These are phyloP conservation scores for Lactifluus rugatus DNA, from an alignment of 768 basidiomycete genomes.

Conservation along the genomic window DNA sequence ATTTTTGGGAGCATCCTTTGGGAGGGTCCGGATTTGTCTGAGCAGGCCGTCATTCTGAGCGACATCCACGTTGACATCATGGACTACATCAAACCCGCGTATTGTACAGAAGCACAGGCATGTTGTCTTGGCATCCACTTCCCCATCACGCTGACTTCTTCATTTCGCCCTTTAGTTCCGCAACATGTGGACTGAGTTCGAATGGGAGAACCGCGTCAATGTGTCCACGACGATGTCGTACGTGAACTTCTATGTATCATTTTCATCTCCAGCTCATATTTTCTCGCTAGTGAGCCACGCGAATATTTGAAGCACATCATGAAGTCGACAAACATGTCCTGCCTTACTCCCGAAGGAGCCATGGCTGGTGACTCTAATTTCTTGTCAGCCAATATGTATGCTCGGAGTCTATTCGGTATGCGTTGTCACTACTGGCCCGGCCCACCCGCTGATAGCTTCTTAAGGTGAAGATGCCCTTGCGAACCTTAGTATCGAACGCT, in stretches of 20 bases:
- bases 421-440: slow-evolving; percentile 13
- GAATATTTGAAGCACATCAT: slow-evolving; percentile 91
- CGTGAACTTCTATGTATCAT: slow-evolving; percentile 26
- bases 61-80: slow-evolving; percentile 99
- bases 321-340: slow-evolving; percentile 96
- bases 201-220: slow-evolving; percentile 99
- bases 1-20: slow-evolving; percentile 98
- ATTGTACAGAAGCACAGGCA: slow-evolving; percentile 91
- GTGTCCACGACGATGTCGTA: slow-evolving; percentile 77
- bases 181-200: slow-evolving; percentile 99
- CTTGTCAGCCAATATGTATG: slow-evolving; percentile 94
- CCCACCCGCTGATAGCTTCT: not conserved
- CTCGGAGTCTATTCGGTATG: slow-evolving; percentile 85
- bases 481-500: slow-evolving; percentile 86
- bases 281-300: slow-evolving; percentile 55
- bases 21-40: slow-evolving; percentile 81
- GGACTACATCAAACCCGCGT: slow-evolving; percentile 95
- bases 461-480: slow-evolving; percentile 92
- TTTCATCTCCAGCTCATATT: not conserved
- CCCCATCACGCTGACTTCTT: not conserved
- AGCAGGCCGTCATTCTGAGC: slow-evolving; percentile 88
- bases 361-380: slow-evolving; percentile 96
- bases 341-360: slow-evolving; percentile 80
- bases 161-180: slow-evolving; percentile 53
- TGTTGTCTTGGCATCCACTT: slow-evolving; percentile 12